Evolutionary conservation across 2,329 filamentous ascomycete species (phyloP).

Genomic region (Geosmithia flava): DNA sequence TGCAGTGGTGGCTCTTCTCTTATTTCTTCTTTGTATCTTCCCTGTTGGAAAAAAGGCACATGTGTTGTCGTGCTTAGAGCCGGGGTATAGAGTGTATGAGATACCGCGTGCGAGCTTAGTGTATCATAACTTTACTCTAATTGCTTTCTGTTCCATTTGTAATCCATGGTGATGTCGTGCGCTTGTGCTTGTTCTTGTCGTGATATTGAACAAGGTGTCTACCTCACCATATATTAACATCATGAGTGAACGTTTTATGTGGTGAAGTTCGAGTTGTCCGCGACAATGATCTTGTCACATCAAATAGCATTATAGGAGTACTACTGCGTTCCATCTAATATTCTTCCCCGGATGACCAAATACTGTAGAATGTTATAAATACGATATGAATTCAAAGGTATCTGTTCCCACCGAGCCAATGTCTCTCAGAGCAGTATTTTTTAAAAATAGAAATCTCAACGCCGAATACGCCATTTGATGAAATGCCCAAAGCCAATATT

Average conservation of each 20-base stretch:
- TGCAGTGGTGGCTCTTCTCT: not conserved
- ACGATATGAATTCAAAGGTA: not conserved
- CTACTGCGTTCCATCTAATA: too few species aligned
- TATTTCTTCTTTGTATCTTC: not conserved
- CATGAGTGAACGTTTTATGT: too few species aligned
- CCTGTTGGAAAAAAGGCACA: conserved; percentile 4
- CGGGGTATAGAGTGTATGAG: conserved; percentile 45
- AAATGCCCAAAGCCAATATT: not conserved
- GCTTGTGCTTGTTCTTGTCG: too few species aligned
- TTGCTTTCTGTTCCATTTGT: conserved; percentile 10
- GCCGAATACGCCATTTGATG: not conserved
- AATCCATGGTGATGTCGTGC: not conserved
- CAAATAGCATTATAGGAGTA: too few species aligned
- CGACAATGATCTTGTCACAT: too few species aligned
- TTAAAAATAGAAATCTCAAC: not conserved
- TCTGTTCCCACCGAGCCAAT: not conserved
- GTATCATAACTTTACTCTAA: conserved; percentile 37
- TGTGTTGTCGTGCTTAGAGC: conserved; percentile 8
- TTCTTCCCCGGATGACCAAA: too few species aligned
- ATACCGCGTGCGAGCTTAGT: conserved; percentile 38
- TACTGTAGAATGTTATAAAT: too few species aligned
- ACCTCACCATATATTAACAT: too few species aligned
- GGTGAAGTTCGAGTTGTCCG: too few species aligned
- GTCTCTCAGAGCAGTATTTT: not conserved
- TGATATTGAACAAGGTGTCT: too few species aligned